A percentile compares a stretch with the other conserved stretches of the same genome.
These are phyloP conservation scores for Cutaneotrichosporon cutaneum DNA, from an alignment of 1,284 basidiomycete genomes.

Conservation along the genomic window DNA sequence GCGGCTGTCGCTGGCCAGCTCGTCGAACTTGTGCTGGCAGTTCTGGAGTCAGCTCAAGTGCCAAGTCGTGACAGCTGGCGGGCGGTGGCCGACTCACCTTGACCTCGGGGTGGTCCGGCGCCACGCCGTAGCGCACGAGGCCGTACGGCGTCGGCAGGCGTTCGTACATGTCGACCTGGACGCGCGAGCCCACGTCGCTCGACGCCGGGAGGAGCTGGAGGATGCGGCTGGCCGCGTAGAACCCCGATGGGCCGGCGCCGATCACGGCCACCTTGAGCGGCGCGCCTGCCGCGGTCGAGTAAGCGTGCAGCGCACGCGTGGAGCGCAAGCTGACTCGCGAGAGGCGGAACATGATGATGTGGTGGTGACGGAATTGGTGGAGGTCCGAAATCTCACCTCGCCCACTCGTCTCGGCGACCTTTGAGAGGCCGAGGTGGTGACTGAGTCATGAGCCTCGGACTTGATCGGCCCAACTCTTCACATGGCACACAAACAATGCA, in stretches of 20 bases:
- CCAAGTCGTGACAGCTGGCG: neutral
- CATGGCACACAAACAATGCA: slow-evolving; percentile 7
- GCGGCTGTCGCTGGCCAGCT: slow-evolving; percentile 66
- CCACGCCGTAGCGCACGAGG: slow-evolving; percentile 92
- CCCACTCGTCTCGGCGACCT: neutral
- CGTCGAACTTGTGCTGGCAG: slow-evolving; percentile 92
- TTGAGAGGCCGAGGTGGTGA: neutral
- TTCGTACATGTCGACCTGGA: slow-evolving; percentile 86
- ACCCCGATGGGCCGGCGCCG: slow-evolving; percentile 82
- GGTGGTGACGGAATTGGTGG: neutral
- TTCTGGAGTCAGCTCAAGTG: slow-evolving; percentile 62
- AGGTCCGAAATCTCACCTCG: neutral
- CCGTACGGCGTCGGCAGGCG: slow-evolving; percentile 92
- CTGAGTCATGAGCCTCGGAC: neutral
- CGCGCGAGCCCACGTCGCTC: slow-evolving; percentile 50
- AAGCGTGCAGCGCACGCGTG: neutral
- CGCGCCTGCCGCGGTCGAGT: neutral
- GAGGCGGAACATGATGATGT: neutral
- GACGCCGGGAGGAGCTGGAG: slow-evolving; percentile 62
- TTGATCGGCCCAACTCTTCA: neutral
- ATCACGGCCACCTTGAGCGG: slow-evolving; percentile 53
- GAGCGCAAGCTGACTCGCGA: neutral
- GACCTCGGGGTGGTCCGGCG: slow-evolving; percentile 98
- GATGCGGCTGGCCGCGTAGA: slow-evolving; percentile 85
- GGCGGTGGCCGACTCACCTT: slow-evolving; percentile 62